Conservation (phyloP, 345 rosid species). For the Citrus medica region DNA sequence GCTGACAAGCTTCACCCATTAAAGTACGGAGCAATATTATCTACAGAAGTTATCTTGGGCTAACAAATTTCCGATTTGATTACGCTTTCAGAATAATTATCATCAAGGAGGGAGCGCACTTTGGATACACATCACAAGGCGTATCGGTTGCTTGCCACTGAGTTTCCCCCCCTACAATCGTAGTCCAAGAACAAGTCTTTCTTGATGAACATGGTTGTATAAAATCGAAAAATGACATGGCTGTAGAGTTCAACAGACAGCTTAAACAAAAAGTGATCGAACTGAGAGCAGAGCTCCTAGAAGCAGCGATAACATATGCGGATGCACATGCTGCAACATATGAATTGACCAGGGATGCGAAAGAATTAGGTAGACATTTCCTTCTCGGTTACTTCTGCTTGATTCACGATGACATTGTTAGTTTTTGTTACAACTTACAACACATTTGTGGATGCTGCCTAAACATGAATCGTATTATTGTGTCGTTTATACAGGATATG, state of each 20-base stretch:
- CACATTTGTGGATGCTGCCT: no score
- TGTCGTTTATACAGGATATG: no score
- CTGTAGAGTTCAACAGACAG: slow-evolving; percentile 63
- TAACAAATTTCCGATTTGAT: background rate
- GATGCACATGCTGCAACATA: slow-evolving; percentile 75
- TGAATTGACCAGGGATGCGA: slow-evolving; percentile 37
- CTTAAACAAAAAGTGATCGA: slow-evolving; percentile 55
- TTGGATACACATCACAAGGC: slow-evolving; percentile 83
- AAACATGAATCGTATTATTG: no score
- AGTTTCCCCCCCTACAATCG: no score
- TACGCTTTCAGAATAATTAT: slow-evolving; percentile 37
- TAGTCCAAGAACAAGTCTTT: slow-evolving; percentile 31
- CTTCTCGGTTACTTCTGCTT: no score
- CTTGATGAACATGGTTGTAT: slow-evolving; percentile 71
- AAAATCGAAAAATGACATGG: slow-evolving; percentile 57
- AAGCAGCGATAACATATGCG: slow-evolving; percentile 65
- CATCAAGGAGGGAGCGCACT: slow-evolving; percentile 55
- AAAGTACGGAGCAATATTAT: slow-evolving; percentile 42
- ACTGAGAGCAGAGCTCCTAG: slow-evolving; percentile 52
- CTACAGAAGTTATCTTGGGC: background rate
- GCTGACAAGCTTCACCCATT: slow-evolving; percentile 11
- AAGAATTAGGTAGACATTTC: no score
- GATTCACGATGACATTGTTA: no score
- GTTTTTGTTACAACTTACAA: no score
- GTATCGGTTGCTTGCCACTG: slow-evolving; percentile 78